Percentiles rank a stretch among this genome's conserved stretches.
Conservation (phyloP, 768 basidiomycete genomes). For the Tremella fuciformis region DNA sequence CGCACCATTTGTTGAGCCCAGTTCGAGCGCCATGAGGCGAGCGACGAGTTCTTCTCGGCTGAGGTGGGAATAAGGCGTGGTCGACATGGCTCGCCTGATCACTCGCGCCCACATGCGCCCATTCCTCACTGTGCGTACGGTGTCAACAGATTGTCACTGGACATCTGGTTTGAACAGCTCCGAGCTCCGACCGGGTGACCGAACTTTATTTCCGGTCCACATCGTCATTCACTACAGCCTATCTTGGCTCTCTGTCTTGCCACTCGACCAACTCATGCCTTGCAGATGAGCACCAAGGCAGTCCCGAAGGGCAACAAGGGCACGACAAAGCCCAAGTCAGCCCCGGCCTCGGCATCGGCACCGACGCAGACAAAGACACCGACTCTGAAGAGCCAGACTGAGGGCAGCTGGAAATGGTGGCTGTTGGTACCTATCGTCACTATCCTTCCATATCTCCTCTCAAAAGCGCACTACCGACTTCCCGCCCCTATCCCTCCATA, state of each 20-base stretch:
- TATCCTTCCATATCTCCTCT: conserved; percentile 23
- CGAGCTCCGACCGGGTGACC: too few relatives aligned
- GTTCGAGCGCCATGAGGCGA: conserved; percentile 62
- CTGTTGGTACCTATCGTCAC: conserved; percentile 27
- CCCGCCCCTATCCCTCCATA: conserved; percentile 20
- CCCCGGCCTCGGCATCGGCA: too few relatives aligned
- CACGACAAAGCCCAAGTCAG: neutral
- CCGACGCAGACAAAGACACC: neutral
- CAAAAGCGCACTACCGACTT: conserved; percentile 29
- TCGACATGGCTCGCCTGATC: too few relatives aligned
- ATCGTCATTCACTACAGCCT: neutral
- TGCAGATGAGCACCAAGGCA: too few relatives aligned
- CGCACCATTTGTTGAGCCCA: conserved; percentile 17
- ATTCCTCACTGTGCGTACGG: too few relatives aligned
- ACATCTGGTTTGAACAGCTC: too few relatives aligned
- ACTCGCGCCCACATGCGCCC: too few relatives aligned
- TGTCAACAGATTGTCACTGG: too few relatives aligned
- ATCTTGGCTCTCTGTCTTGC: neutral
- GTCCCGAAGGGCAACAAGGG: neutral
- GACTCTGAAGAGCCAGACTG: neutral
- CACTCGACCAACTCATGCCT: neutral
- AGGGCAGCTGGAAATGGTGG: conserved; percentile 11
- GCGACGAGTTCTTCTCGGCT: conserved; percentile 70
- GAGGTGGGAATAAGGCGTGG: conserved; percentile 57
- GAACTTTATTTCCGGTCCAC: too few relatives aligned